Base-by-base conservation (phyloP, 192 early-diverging fungal species). In the Geranomyces michiganensis region DNA sequence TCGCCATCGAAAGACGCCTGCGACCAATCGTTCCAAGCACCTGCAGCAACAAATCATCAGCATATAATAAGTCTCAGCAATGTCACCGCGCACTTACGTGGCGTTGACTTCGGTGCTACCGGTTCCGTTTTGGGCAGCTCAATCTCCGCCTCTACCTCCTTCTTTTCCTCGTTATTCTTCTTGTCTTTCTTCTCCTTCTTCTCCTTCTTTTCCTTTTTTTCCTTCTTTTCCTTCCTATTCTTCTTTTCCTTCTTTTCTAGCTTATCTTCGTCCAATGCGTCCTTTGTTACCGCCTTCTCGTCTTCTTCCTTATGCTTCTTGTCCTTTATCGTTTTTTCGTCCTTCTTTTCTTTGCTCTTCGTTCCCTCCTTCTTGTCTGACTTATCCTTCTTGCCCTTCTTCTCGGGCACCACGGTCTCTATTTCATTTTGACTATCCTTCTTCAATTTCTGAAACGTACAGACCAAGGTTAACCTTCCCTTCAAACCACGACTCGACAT, bases 21-120 rank as follows among this genome's bases (percentile, higher is more conserved):
- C 19, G 64, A 75, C 88, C 88, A 90, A 62, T 90, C 82, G 51
- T 88, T 90, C 88, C 88, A 90, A 19, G 27, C 70, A 1, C 43
- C 47, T 41, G 45, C 48, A 19, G 60, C 32, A 36, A 64, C n/a
- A 64, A 41, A 22, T 29, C 7, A 29, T 41, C 10, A 19, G 41
- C 21, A 21, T 21, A 64, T 45, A 32, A 26, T 12, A 12, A 33
- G 60, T 12, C 8, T 10, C 60, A 62, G 26, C 9, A 24, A 8
- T 62, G 24, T 36, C 13, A 22, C 60, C 7, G 32, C 12, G 15
- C 62, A 3, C 19, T 46, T 21, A 64, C 62, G 15, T 45, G 41
- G 13, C 33, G 1, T 36, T 5, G 58, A 4, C 27, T 17, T 3
- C 32, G 15, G 41, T n/a, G 41, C 41, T 1, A 24, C n/a, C 43